Percentiles rank a stretch among this genome's conserved stretches.
phyloP scores from a whole-genome alignment of 2,329 filamentous ascomycete species.

The Verticillium tricorpus region DNA sequence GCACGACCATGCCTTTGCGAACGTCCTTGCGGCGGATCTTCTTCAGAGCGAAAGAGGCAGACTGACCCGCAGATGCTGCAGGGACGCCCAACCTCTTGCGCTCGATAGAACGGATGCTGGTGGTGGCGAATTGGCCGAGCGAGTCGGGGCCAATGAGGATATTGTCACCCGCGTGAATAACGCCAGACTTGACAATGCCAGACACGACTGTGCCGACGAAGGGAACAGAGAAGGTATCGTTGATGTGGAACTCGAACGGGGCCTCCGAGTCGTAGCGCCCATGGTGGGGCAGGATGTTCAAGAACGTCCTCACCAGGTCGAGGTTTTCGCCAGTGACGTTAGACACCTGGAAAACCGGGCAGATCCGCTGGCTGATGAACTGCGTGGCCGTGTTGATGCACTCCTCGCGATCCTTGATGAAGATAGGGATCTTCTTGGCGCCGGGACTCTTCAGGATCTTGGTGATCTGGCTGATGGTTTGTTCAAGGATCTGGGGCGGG shows the following conservation, averaged over 20 bases:
- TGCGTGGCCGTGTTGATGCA: slow-evolving; percentile 94
- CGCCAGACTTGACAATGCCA: slow-evolving; percentile 83
- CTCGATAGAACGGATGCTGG: slow-evolving; percentile 87
- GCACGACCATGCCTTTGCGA: slow-evolving; percentile 94
- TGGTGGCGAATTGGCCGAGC: slow-evolving; percentile 82
- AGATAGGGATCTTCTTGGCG: slow-evolving; percentile 91
- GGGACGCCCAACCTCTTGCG: slow-evolving; percentile 88
- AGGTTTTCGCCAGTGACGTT: slow-evolving; percentile 94
- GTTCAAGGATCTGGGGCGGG: slow-evolving; percentile 87
- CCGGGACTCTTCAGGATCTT: slow-evolving; percentile 93
- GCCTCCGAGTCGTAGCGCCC: slow-evolving; percentile 86
- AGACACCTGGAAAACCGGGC: slow-evolving; percentile 95
- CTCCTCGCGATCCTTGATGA: slow-evolving; percentile 86
- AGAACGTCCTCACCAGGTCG: slow-evolving; percentile 83
- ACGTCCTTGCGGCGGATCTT: slow-evolving; percentile 87
- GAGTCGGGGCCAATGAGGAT: slow-evolving; percentile 88
- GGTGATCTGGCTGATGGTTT: slow-evolving; percentile 87
- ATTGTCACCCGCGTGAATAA: slow-evolving; percentile 84
- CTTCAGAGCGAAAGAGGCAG: slow-evolving; percentile 85
- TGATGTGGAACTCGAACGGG: slow-evolving; percentile 91
- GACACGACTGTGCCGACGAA: slow-evolving; percentile 96
- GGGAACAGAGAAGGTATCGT: slow-evolving; percentile 96
- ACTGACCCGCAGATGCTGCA: slow-evolving; percentile 85
- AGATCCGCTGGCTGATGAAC: slow-evolving; percentile 92
- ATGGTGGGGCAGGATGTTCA: slow-evolving; percentile 93